Evolutionary conservation across 176 grass and related monocot genomes (phyloP).

Genomic region (Hyparrhenia diplandra): DNA sequence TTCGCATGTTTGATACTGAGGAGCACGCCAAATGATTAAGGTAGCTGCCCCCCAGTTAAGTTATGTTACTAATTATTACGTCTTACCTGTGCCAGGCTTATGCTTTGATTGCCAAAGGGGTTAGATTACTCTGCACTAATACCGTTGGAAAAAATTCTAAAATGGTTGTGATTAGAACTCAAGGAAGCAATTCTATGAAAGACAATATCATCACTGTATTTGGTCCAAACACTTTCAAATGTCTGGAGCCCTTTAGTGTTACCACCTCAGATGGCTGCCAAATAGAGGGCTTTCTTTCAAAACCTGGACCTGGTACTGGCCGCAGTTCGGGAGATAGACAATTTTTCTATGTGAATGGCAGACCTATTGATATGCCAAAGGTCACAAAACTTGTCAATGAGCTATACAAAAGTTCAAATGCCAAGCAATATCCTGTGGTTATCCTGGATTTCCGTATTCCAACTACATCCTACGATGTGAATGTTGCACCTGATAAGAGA

Average conservation of each 20-base stretch:
- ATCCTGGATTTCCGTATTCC: slow-evolving; percentile 87
- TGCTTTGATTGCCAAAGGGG: slow-evolving; percentile 80
- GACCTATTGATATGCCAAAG: slow-evolving; percentile 95
- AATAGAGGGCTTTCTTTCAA: slow-evolving; percentile 88
- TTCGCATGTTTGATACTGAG: neutral
- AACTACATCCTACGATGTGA: slow-evolving; percentile 82
- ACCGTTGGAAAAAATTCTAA: slow-evolving; percentile 61
- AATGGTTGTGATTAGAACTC: slow-evolving; percentile 65
- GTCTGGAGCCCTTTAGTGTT: slow-evolving; percentile 57
- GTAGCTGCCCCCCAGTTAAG: neutral
- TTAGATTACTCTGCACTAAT: slow-evolving; percentile 91
- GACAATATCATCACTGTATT: slow-evolving; percentile 91
- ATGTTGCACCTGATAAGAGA: slow-evolving; percentile 93
- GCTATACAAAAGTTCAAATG: slow-evolving; percentile 75
- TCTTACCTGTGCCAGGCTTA: slow-evolving; percentile 58
- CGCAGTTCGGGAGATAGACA: slow-evolving; percentile 80
- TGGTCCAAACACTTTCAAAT: slow-evolving; percentile 72
- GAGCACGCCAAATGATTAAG: neutral
- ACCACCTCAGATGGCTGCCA: slow-evolving; percentile 54
- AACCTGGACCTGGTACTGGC: slow-evolving; percentile 71
- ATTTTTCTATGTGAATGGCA: slow-evolving; percentile 90
- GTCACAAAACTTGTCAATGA: slow-evolving; percentile 89
- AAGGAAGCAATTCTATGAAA: slow-evolving; percentile 84
- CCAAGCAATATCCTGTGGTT: slow-evolving; percentile 86
- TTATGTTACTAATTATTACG: slow-evolving; percentile 12